A percentile compares a stretch with the other conserved stretches of the same genome.
phyloP scores from a whole-genome alignment of 2,329 filamentous ascomycete species.

The Scedosporium boydii region DNA sequence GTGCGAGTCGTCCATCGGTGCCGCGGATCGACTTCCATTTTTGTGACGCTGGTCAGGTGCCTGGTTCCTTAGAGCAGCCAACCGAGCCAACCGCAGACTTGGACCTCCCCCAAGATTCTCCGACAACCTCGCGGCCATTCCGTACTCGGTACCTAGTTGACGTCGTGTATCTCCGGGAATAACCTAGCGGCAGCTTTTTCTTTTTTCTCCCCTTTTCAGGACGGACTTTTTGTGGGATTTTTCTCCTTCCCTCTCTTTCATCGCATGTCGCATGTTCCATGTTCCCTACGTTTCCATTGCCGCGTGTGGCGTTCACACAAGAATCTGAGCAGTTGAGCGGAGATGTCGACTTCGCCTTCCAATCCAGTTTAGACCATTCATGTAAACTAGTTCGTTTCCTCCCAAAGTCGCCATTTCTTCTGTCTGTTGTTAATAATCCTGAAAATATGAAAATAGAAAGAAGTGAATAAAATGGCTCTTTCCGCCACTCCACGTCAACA shows the following conservation, averaged over 20 bases:
- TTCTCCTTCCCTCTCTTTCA: not conserved
- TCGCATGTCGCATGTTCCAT: not conserved
- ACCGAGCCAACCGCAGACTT: not conserved
- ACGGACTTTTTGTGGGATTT: not conserved
- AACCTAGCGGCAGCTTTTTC: conserved; percentile 2
- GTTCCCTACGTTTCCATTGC: not conserved
- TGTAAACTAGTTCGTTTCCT: not conserved
- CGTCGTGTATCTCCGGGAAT: not conserved
- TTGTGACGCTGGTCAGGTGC: not conserved
- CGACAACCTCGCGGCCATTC: not conserved
- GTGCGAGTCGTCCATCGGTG: no score
- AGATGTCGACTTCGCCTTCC: not conserved
- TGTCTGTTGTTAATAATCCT: not conserved
- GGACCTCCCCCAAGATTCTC: not conserved
- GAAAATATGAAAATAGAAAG: not conserved
- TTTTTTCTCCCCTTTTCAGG: not conserved
- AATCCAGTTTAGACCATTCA: not conserved
- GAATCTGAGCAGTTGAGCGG: not conserved
- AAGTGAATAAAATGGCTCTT: not conserved
- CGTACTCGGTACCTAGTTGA: not conserved
- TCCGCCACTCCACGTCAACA: not conserved
- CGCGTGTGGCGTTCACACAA: not conserved
- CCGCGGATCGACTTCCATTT: no score
- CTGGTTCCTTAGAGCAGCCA: not conserved
- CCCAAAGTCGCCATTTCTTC: not conserved